A percentile compares a stretch with the other conserved stretches of the same genome.
phyloP scores from a whole-genome alignment of 1,139 yeast species.

The Yamadazyma dendronema region DNA sequence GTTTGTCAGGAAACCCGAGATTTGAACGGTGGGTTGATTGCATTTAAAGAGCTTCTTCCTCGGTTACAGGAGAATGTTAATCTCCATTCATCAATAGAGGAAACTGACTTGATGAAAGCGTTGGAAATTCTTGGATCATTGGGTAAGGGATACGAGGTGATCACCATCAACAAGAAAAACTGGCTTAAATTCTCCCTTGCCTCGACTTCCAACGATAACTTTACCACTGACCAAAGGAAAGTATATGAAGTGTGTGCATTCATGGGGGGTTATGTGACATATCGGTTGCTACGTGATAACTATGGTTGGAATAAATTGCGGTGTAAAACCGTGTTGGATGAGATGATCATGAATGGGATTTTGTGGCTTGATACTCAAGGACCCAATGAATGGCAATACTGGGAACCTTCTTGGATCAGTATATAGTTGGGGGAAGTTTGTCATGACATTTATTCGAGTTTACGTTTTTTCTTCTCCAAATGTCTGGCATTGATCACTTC shows the following conservation, averaged over 20 bases:
- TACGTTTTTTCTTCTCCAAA: conserved; percentile 32
- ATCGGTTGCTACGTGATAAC: conserved; percentile 63
- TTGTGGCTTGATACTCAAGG: conserved; percentile 79
- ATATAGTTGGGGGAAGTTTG: neutral
- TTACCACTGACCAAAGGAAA: conserved; percentile 59
- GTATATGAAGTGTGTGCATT: conserved; percentile 73
- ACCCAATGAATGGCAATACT: conserved; percentile 51
- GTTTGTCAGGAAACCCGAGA: conserved; percentile 68
- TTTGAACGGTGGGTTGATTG: conserved; percentile 76
- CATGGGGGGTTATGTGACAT: conserved; percentile 65
- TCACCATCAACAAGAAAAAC: conserved; percentile 31
- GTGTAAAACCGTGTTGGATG: conserved; percentile 63
- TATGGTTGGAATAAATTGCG: conserved; percentile 68
- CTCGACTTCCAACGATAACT: conserved; percentile 24
- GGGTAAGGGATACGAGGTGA: conserved; percentile 39
- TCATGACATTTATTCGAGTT: no score
- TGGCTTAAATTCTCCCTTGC: conserved; percentile 43
- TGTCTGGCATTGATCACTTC: conserved; percentile 69
- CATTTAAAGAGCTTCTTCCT: conserved; percentile 56
- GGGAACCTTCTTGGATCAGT: conserved; percentile 51
- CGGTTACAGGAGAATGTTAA: conserved; percentile 22
- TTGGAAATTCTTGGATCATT: conserved; percentile 21
- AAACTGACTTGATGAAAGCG: conserved; percentile 21
- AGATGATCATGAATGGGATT: conserved; percentile 77
- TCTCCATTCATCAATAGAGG: conserved; percentile 14